These are phyloP conservation scores for Candida schatavii DNA, from an alignment of 805 yeast species.

Conservation along the genomic window DNA sequence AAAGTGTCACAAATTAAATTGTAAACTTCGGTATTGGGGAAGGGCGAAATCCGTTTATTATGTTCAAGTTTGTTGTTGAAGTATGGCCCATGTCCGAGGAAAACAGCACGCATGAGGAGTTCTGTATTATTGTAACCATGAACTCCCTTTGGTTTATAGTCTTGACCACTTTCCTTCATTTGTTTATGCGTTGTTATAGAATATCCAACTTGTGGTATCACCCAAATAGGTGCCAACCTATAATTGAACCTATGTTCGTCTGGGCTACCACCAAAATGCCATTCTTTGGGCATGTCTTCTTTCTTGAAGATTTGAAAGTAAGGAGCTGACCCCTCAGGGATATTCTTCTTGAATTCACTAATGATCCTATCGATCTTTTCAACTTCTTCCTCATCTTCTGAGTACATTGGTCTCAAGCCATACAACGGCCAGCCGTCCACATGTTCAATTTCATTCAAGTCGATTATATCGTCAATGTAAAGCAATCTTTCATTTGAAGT, in stretches of 20 bases:
- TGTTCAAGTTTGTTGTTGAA: slow-evolving; percentile 44
- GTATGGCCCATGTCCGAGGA: slow-evolving; percentile 79
- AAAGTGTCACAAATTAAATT: slow-evolving; percentile 69
- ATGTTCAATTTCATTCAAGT: slow-evolving; percentile 49
- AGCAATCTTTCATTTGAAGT: slow-evolving; percentile 68
- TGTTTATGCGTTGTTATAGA: slow-evolving; percentile 60
- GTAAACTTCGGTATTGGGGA: slow-evolving; percentile 71
- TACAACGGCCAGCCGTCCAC: slow-evolving; percentile 84
- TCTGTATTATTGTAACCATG: slow-evolving; percentile 84
- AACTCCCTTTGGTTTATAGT: slow-evolving; percentile 67
- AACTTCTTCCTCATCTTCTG: slow-evolving; percentile 31
- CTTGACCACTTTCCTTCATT: slow-evolving; percentile 46
- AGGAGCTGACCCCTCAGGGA: slow-evolving; percentile 21
- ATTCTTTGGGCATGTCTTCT: slow-evolving; percentile 53
- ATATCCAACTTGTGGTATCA: slow-evolving; percentile 81
- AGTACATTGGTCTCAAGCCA: slow-evolving; percentile 61
- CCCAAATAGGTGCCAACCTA: slow-evolving; percentile 82
- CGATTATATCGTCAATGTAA: slow-evolving; percentile 69
- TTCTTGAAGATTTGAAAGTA: slow-evolving; percentile 48
- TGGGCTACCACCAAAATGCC: slow-evolving; percentile 51
- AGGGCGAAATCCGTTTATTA: slow-evolving; percentile 50
- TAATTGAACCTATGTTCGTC: slow-evolving; percentile 42
- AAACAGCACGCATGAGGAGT: slow-evolving; percentile 78
- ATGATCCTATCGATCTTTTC: slow-evolving; percentile 28
- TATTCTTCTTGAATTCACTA: slow-evolving; percentile 35